Evolutionary conservation across 352 stramenopile species (phyloP), one percentile per base, ranked within the genome.

Genomic region (Plasmopara muralis): DNA sequence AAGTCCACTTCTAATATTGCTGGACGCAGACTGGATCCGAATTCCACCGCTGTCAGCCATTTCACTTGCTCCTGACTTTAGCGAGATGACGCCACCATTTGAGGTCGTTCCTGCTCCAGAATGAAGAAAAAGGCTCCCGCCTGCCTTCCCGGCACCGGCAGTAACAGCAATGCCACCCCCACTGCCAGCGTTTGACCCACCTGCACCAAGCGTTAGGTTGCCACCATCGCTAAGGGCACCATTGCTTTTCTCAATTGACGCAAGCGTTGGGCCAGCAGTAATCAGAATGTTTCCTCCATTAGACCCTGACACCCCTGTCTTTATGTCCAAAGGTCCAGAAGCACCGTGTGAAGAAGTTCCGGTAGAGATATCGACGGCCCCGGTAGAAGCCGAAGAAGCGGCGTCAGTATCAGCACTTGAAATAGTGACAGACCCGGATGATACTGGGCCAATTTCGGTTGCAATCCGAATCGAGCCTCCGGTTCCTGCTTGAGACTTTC

Each of bases 351-450:
- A 25, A 48, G 63, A 60, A 16, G 41, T 55, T 50, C 62, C 58
- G 6, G 57, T 66, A 45, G 60, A 59, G 1, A 68, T 33, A 3
- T 37, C 15, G 47, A 58, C 45, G 38, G 13, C 8, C 33, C 57
- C 58, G 31, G 44, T 64, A 42, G 61, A 65, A 49, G 28, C 30
- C 10, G 43, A 47, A 44, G 49, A 43, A 33, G n/a, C 33, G 30
- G 39, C 28, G 40, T 4, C 28, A 52, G 47, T 38, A 50, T 35
- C 35, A 18, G 52, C 38, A 43, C 44, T 64, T 30, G 50, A 63
- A 43, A 77, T 13, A 9, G 41, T 58, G 8, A 80, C 14, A 35
- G 53, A 59, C 10, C 67, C 68, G 8, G 61, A 66, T 14, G 48
- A 55, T n/a, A 25, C 41, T 13, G 47, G 34, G 2, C 61, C 61